Evolutionary conservation across 345 rosid genomes (phyloP).

Genomic region (Hibiscus tridactylites): DNA sequence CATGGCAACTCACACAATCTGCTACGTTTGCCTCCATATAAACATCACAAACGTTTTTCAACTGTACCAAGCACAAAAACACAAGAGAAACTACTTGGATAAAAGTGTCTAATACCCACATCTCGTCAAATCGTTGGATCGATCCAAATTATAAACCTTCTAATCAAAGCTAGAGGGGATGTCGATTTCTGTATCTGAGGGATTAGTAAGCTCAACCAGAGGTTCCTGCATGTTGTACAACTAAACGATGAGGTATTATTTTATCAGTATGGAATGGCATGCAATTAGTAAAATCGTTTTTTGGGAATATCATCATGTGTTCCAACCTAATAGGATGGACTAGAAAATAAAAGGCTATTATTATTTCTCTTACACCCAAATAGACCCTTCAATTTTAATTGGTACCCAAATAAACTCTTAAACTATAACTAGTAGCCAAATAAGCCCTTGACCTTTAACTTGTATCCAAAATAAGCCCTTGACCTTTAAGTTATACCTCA

Average conservation of each 20-base stretch:
- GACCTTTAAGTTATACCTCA: not conserved
- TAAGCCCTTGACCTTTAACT: not conserved
- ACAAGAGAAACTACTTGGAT: constrained; percentile 1
- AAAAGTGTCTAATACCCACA: not conserved
- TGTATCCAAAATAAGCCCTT: not conserved
- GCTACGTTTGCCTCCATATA: constrained; percentile 12
- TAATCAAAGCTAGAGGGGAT: constrained; percentile 47
- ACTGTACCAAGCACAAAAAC: constrained; percentile 8
- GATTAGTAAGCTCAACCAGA: constrained; percentile 47
- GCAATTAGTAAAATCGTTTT: not conserved
- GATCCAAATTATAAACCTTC: constrained; percentile 16
- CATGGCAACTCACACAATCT: constrained; percentile 20
- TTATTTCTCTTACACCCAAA: too few species aligned
- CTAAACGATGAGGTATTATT: constrained; percentile 18
- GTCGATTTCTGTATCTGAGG: constrained; percentile 55
- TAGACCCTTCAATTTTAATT: not conserved
- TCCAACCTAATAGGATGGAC: too few species aligned
- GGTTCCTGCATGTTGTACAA: constrained; percentile 40
- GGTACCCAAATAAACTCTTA: not conserved
- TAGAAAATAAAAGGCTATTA: not conserved
- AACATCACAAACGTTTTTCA: constrained; percentile 1
- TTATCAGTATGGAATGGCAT: not conserved
- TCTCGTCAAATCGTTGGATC: not conserved
- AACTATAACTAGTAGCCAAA: not conserved
- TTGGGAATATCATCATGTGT: not conserved